Evolutionary conservation across 345 rosid genomes (phyloP), one percentile per base, ranked within the genome.

Genomic region (Moricandia arvensis): DNA sequence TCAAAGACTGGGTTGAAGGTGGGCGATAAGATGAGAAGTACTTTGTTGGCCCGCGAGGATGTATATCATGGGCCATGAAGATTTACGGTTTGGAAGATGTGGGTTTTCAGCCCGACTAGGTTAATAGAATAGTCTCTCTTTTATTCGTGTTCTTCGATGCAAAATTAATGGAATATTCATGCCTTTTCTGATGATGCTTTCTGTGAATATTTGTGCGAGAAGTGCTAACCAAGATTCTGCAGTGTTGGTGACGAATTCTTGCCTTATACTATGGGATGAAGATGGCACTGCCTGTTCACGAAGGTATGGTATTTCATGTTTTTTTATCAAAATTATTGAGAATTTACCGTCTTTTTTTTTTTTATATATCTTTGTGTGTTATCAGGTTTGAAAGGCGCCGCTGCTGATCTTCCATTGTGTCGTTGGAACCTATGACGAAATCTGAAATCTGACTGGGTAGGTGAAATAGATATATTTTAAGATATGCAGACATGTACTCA

Each of bases 61-160:
- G 72, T 93, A 35, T 96, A 88, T 81, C 74, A 60, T 68, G n/a
- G 99, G 99, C 69, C 99, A 96, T 73, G 96, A 86, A 33, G 99
- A 96, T n/a, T n/a, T 78, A 96, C 98, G 1, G 98, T 96, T 71
- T n/a, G n/a, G 99, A 96, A 86, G 99, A 96, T 75, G 99, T 96
- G n/a, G 33, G 69, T 97, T 11, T 96, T 96, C 83, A 88, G 91
- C 80, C 99, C 98, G 5, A 88, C 96, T 74, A 93, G 98, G 99
- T 96, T 87, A 76, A 79, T 77, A 55, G 66, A 62, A 38, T 9
- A 55, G n/a, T 33, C 24, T 65, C 29, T 8, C 73, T 53, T 26
- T 63, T 9, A 49, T 63, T 61, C 59, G 78, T 89, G 78, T 89
- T 60, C 12, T 85, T 37, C 9, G n/a, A 16, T 60, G 33, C 74